Evolutionary conservation across 441 rosid species (phyloP).

Genomic region (Rhodomyrtus psidioides): DNA sequence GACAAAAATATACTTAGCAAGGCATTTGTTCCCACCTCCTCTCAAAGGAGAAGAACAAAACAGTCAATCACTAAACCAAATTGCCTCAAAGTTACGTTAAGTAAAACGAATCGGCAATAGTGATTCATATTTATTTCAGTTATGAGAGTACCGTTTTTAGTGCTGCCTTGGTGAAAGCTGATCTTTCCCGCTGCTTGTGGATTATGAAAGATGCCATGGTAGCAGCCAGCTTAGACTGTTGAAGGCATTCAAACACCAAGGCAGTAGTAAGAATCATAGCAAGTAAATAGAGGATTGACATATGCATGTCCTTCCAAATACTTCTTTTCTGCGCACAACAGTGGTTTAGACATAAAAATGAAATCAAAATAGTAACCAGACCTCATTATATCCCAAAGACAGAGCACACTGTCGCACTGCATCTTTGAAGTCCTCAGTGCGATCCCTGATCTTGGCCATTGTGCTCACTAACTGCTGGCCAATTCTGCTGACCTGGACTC

Average conservation of each 20-base stretch:
- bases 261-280: background rate
- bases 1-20: background rate
- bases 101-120: background rate
- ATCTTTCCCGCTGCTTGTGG: conserved; percentile 61
- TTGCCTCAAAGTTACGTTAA: background rate
- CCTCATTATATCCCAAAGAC: conserved; percentile 73
- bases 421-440: conserved; percentile 92
- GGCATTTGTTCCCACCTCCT: background rate
- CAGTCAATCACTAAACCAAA: background rate
- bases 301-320: background rate
- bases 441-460: conserved; percentile 82
- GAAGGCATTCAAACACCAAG: background rate
- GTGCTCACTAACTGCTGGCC: background rate
- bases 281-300: background rate
- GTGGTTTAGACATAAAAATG: background rate
- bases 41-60: background rate
- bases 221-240: conserved; percentile 73
- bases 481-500: background rate
- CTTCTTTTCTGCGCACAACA: background rate
- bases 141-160: conserved; percentile 50
- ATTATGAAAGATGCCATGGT: conserved; percentile 90
- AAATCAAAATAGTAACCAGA: background rate
- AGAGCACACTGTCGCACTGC: conserved; percentile 60
- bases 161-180: conserved; percentile 69
- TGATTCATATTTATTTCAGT: background rate